These are phyloP conservation scores for Mediolabrus comicus DNA, from an alignment of 108 stramenopile genomes.

Conservation along the genomic window DNA sequence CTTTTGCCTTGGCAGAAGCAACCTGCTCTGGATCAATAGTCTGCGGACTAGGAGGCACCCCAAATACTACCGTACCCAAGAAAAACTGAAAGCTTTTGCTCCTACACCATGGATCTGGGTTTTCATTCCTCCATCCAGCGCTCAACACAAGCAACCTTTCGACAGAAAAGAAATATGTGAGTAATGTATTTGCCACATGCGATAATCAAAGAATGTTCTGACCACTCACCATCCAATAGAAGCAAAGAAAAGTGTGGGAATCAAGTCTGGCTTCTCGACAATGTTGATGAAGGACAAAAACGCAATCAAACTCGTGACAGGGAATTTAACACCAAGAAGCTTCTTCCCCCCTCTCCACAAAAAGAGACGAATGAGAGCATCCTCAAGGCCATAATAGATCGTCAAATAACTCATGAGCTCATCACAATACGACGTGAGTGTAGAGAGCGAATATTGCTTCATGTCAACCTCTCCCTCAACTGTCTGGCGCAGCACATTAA, in stretches of 20 bases:
- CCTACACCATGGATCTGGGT: slow-evolving; percentile 54
- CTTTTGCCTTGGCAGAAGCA: slow-evolving; percentile 48
- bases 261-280: slow-evolving; percentile 62
- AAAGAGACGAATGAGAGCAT: slow-evolving; percentile 57
- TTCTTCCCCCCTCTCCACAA: slow-evolving; percentile 68
- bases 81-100: slow-evolving; percentile 48
- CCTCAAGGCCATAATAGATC: slow-evolving; percentile 51
- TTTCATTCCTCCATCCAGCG: slow-evolving; percentile 43
- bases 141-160: slow-evolving; percentile 41
- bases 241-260: slow-evolving; percentile 68
- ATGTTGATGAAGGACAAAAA: slow-evolving; percentile 52
- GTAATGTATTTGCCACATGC: neutral
- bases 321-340: slow-evolving; percentile 30
- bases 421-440: slow-evolving; percentile 35
- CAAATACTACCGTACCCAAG: slow-evolving; percentile 43
- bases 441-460: slow-evolving; percentile 33
- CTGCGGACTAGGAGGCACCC: slow-evolving; percentile 34
- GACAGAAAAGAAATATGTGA: slow-evolving; percentile 17
- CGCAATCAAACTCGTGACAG: slow-evolving; percentile 59
- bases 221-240: slow-evolving; percentile 32
- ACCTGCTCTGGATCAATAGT: slow-evolving; percentile 21
- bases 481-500: slow-evolving; percentile 60
- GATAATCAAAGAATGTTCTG: neutral
- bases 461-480: slow-evolving; percentile 60
- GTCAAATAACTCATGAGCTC: slow-evolving; percentile 27